These are phyloP conservation scores for Termitomyces sp. DNA, from an alignment of 768 basidiomycete genomes.

Conservation along the genomic window DNA sequence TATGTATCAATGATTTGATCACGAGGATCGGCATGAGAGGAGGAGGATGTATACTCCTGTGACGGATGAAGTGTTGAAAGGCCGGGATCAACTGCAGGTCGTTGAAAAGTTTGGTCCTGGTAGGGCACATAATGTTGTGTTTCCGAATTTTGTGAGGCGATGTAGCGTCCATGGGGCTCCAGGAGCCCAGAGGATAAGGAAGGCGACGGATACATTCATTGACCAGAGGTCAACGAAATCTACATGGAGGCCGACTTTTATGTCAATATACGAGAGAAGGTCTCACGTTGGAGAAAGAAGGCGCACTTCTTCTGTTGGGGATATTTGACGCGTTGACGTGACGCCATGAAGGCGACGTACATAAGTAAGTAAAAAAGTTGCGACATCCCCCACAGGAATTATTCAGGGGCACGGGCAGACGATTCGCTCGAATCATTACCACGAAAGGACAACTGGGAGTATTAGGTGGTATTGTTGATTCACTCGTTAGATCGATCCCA, in stretches of 20 bases:
- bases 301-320: slow-evolving; percentile 5
- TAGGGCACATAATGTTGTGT: not conserved
- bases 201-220: slow-evolving; percentile 16
- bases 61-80: not conserved
- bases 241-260: slow-evolving; percentile 6
- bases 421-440: not conserved
- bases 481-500: not conserved
- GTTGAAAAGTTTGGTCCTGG: not conserved
- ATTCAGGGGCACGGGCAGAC: slow-evolving; percentile 16
- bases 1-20: not conserved
- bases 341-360: slow-evolving; percentile 14
- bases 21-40: not conserved
- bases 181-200: slow-evolving; percentile 4
- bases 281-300: slow-evolving; percentile 14
- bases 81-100: not conserved
- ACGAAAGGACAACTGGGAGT: not conserved
- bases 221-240: slow-evolving; percentile 3
- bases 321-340: slow-evolving; percentile 15
- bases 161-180: slow-evolving; percentile 1
- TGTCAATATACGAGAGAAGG: not conserved
- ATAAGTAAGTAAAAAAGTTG: slow-evolving; percentile 7
- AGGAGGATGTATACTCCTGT: slow-evolving; percentile 8
- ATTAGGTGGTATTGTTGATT: not conserved
- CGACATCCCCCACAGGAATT: slow-evolving; percentile 15
- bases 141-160: not conserved